Conservation (phyloP, 176 grass and related monocot genomes). For the Melocanna baccifera region DNA sequence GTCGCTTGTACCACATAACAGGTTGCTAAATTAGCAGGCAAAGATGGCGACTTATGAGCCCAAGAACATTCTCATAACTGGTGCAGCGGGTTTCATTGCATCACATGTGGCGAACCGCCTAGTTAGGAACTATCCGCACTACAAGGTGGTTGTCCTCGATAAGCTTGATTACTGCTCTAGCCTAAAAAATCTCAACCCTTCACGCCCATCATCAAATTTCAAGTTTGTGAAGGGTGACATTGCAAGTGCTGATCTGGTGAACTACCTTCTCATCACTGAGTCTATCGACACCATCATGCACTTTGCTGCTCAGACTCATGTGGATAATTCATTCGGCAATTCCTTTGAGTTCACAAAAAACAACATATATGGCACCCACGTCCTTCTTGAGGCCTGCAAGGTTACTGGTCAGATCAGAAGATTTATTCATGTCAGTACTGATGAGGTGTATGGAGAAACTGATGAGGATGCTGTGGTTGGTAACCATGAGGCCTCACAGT, state of each 20-base stretch:
- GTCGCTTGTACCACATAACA: background rate
- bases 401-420: conserved; percentile 71
- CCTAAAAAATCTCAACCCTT: conserved; percentile 63
- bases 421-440: conserved; percentile 85
- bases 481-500: conserved; percentile 74
- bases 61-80: conserved; percentile 81
- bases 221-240: conserved; percentile 92
- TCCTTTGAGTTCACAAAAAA: conserved; percentile 89
- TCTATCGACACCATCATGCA: conserved; percentile 88
- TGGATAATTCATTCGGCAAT: conserved; percentile 86
- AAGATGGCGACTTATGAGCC: conserved; percentile 60
- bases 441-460: conserved; percentile 79
- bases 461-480: conserved; percentile 78
- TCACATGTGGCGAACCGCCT: conserved; percentile 79
- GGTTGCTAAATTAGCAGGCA: background rate
- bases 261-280: conserved; percentile 72
- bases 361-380: conserved; percentile 81
- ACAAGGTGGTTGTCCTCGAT: conserved; percentile 77
- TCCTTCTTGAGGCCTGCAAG: conserved; percentile 82
- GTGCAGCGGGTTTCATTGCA: conserved; percentile 75
- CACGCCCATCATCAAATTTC: conserved; percentile 50
- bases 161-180: conserved; percentile 82
- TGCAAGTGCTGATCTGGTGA: conserved; percentile 77
- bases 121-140: conserved; percentile 61
- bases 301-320: conserved; percentile 81